Base-by-base conservation (phyloP, 768 basidiomycete species). In the Mrakia gelida region DNA sequence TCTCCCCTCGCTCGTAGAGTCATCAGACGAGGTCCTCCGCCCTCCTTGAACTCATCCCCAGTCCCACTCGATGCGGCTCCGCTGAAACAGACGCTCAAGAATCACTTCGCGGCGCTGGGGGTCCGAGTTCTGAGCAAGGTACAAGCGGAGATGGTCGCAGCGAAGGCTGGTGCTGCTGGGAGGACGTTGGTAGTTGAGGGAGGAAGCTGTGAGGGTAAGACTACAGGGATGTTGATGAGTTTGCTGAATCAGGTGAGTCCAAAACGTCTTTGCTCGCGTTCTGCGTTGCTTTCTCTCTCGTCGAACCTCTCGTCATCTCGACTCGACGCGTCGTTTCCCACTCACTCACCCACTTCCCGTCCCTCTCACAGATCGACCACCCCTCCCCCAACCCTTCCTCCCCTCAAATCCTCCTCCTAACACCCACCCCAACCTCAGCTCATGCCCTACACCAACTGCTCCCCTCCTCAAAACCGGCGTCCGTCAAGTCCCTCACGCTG, bases 351-450 rank as follows among this genome's bases (percentile, higher is more conserved):
- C 11, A 3, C 38, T n/a, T 41, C 41, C 38, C 45, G 16, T 43
- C 26, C 11, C 26, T 38, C 6, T n/a, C 16, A 18, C 28, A 70
- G 67, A 38, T 70, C 38, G 9, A 7, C 23, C 67, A 70, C 41
- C 67, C 67, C 0, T 70, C 67, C 0, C 67, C 67, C 18, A 70
- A 70, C 41, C 67, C 41, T n/a, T 18, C 67, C 38, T 70, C 67
- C 15, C 67, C 67, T n/a, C 67, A 70, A 41, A 70, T 70, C 41
- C 67, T 70, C 21, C 21, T 70, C 34, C 41, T 70, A 18, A 43
- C 67, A 2, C 67, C 67, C 1, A 41, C 34, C 18, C 5, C 67
- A 10, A 10, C 34, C 38, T 7, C 38, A 4, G 67, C 67, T 0
- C 26, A 26, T 18, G 1, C 67, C 2, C 38, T 70, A 1, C 67